Evolutionary conservation across 2,329 filamentous ascomycete species (phyloP).

Genomic region (Coniochaeta sp.): DNA sequence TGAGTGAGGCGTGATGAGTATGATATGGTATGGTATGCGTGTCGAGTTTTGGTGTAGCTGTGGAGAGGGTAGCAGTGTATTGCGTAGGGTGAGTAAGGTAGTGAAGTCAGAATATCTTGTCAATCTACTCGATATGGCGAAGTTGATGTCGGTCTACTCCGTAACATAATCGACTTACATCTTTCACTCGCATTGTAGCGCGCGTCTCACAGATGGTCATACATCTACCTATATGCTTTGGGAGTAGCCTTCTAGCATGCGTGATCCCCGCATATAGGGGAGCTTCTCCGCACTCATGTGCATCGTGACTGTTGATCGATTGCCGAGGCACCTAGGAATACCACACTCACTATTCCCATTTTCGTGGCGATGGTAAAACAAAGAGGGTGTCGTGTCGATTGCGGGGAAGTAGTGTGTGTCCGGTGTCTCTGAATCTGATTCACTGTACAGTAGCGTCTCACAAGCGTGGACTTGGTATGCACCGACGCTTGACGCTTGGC

Average conservation of each 20-base stretch:
- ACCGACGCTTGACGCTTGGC: neutral
- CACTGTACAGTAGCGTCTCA: neutral
- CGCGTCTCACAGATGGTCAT: too few species aligned
- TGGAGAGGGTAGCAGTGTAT: too few species aligned
- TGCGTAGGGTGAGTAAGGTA: too few species aligned
- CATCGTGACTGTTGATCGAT: neutral
- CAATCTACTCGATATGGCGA: too few species aligned
- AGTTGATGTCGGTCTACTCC: too few species aligned
- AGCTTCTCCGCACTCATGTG: slow-evolving; percentile 1
- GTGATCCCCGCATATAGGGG: neutral
- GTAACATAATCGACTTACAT: too few species aligned
- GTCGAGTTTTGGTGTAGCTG: neutral
- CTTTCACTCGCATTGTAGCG: too few species aligned
- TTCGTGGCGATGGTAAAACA: neutral
- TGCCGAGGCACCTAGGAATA: neutral
- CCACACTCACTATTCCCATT: neutral
- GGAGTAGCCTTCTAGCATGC: neutral
- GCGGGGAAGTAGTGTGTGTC: neutral
- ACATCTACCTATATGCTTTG: neutral
- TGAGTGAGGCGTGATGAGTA: neutral
- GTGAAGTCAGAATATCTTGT: too few species aligned
- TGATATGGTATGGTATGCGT: neutral
- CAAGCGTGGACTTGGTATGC: neutral
- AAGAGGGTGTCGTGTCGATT: neutral
- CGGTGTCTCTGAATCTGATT: neutral